These are phyloP conservation scores for Globisporangium solare DNA, from an alignment of 352 stramenopile species.

Conservation along the genomic window DNA sequence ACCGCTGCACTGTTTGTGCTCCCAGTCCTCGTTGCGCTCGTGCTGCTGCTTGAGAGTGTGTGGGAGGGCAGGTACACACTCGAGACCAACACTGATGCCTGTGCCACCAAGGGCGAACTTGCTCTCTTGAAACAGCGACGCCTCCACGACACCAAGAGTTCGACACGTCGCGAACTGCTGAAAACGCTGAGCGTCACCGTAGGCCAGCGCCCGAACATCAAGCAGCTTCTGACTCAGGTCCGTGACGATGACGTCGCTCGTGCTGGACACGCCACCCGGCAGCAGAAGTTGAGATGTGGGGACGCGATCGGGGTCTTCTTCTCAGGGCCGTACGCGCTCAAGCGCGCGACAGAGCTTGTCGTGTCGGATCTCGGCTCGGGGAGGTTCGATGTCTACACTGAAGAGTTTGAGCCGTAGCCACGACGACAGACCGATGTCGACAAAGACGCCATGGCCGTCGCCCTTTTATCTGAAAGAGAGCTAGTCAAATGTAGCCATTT, in stretches of 20 bases:
- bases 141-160: constrained; percentile 8
- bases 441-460: no score
- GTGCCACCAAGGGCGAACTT: constrained; percentile 2
- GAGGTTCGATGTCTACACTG: not conserved
- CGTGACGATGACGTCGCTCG: constrained; percentile 11
- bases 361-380: not conserved
- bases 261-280: no score
- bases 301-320: not conserved
- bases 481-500: no score
- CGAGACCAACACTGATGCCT: not conserved
- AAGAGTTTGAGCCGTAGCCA: not conserved
- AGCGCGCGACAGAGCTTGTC: not conserved
- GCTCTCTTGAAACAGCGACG: not conserved
- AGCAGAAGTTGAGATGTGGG: not conserved
- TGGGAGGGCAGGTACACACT: constrained; percentile 2
- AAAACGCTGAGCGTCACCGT: constrained; percentile 21
- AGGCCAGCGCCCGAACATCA: constrained; percentile 27
- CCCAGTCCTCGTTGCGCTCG: constrained; percentile 20
- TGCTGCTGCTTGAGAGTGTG: constrained; percentile 20
- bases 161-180: constrained; percentile 25
- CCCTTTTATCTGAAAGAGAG: no score
- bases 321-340: not conserved
- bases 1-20: constrained; percentile 30
- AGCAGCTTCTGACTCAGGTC: constrained; percentile 23
- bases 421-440: no score